Percentiles rank a stretch among this genome's conserved stretches.
These are phyloP conservation scores for Pseudogymnoascus sp. DNA, from an alignment of 2,329 filamentous ascomycete species.

Conservation along the genomic window DNA sequence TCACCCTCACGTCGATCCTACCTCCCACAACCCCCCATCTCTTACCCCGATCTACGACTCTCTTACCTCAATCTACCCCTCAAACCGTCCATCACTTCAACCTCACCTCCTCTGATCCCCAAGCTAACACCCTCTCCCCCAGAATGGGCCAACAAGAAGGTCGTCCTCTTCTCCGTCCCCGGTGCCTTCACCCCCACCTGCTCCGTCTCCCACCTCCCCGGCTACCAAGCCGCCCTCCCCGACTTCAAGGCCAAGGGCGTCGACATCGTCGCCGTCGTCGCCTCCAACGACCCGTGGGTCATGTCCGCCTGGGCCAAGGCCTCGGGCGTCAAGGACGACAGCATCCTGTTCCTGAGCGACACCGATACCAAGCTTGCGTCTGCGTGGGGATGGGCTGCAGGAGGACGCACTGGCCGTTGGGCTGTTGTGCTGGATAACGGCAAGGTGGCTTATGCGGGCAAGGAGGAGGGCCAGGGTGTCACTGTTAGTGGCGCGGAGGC, in stretches of 20 bases:
- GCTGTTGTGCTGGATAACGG: constrained; percentile 61
- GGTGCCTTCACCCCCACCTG: constrained; percentile 65
- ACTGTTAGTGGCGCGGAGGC: constrained; percentile 25
- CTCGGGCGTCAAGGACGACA: constrained; percentile 54
- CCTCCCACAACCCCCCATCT: not conserved
- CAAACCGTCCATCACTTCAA: not conserved
- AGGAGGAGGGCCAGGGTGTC: constrained; percentile 37
- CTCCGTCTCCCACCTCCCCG: constrained; percentile 58
- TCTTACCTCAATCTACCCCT: not conserved
- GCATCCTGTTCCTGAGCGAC: constrained; percentile 61
- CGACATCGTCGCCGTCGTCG: constrained; percentile 58
- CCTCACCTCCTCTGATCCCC: not conserved
- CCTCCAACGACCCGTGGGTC: constrained; percentile 61
- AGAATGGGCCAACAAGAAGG: constrained; percentile 62
- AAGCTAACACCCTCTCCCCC: constrained; percentile 6
- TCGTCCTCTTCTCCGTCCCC: constrained; percentile 60
- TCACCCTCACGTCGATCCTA: not conserved
- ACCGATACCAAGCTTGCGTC: constrained; percentile 55
- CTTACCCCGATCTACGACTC: not conserved
- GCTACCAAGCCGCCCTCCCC: constrained; percentile 54
- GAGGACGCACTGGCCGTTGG: constrained; percentile 55
- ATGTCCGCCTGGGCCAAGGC: constrained; percentile 69
- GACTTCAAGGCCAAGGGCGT: constrained; percentile 57
- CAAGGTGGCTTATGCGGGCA: constrained; percentile 58
- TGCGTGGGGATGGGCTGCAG: constrained; percentile 53